Evolutionary conservation across 768 basidiomycete genomes (phyloP).

Genomic region (Rhizopogon salebrosus): DNA sequence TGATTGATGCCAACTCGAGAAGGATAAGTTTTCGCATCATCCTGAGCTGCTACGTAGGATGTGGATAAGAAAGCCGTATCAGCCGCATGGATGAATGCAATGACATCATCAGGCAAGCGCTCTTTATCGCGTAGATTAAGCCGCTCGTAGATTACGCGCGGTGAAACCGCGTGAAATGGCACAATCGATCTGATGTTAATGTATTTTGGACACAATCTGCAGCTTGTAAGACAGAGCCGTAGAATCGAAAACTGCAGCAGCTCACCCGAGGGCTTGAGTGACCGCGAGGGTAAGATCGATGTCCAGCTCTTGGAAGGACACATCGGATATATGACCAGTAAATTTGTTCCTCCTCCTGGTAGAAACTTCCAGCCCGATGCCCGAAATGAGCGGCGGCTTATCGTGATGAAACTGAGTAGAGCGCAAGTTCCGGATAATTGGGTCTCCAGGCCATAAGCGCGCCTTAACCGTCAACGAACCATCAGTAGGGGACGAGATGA

Average conservation of each 20-base stretch:
- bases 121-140: slow-evolving; percentile 28
- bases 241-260: slow-evolving; percentile 4
- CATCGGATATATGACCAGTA: slow-evolving; percentile 39
- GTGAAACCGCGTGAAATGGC: slow-evolving; percentile 31
- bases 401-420: slow-evolving; percentile 7
- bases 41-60: slow-evolving; percentile 35
- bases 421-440: slow-evolving; percentile 35
- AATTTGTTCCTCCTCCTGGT: slow-evolving; percentile 61
- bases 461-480: slow-evolving; percentile 17
- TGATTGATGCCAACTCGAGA: slow-evolving; percentile 63
- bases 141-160: slow-evolving; percentile 31
- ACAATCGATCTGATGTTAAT: slow-evolving; percentile 48
- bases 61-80: slow-evolving; percentile 58
- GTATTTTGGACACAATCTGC: slow-evolving; percentile 63
- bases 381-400: slow-evolving; percentile 38
- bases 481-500: slow-evolving; percentile 22
- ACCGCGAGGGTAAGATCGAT: slow-evolving; percentile 39
- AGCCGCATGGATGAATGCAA: slow-evolving; percentile 40
- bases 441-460: slow-evolving; percentile 43
- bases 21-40: slow-evolving; percentile 38
- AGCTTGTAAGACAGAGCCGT: not conserved
- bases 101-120: slow-evolving; percentile 43
- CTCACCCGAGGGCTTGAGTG: slow-evolving; percentile 56
- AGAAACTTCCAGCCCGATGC: slow-evolving; percentile 54
- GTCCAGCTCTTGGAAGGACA: slow-evolving; percentile 22